A percentile compares a stretch with the other conserved stretches of the same genome.
phyloP scores from a whole-genome alignment of 2,329 filamentous ascomycete genomes.

The Monosporascus cannonballus region DNA sequence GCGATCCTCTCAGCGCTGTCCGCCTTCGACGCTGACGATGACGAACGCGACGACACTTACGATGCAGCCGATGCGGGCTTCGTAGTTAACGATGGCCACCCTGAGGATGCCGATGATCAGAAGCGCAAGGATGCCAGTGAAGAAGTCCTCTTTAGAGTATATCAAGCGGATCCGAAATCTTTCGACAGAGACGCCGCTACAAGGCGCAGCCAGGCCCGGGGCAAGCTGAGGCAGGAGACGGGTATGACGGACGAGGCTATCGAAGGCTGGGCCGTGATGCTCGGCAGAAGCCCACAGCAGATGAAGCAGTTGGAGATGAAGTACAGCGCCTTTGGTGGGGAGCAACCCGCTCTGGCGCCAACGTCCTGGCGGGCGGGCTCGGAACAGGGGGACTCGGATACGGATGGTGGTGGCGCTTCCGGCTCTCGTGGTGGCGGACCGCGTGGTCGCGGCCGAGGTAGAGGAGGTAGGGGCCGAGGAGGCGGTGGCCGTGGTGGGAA shows the following conservation, averaged over 20 bases:
- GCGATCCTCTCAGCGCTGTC: constrained; percentile 84
- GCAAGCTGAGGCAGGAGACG: constrained; percentile 64
- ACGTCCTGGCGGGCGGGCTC: constrained; percentile 60
- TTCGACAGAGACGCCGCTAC: constrained; percentile 70
- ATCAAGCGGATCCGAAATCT: constrained; percentile 54
- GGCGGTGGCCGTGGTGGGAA: constrained; percentile 50
- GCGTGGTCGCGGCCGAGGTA: constrained; percentile 38
- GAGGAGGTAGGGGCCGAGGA: constrained; percentile 42
- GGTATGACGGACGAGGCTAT: constrained; percentile 90
- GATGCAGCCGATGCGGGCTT: constrained; percentile 89
- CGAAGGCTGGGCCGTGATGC: constrained; percentile 90
- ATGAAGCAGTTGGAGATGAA: constrained; percentile 65
- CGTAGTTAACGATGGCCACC: constrained; percentile 66
- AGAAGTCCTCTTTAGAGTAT: constrained; percentile 66
- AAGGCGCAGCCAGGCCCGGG: constrained; percentile 56
- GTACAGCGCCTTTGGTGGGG: constrained; percentile 58
- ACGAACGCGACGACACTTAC: constrained; percentile 96
- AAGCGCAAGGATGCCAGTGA: constrained; percentile 52
- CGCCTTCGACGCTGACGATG: constrained; percentile 87
- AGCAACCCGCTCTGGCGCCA: constrained; percentile 57
- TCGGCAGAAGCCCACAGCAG: constrained; percentile 64
- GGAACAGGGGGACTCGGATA: constrained; percentile 51
- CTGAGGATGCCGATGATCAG: constrained; percentile 44
- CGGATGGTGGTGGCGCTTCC: constrained; percentile 33
- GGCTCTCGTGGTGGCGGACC: constrained; percentile 39